These are phyloP conservation scores for Phytophthora cactorum DNA, from an alignment of 352 stramenopile species.

Conservation along the genomic window DNA sequence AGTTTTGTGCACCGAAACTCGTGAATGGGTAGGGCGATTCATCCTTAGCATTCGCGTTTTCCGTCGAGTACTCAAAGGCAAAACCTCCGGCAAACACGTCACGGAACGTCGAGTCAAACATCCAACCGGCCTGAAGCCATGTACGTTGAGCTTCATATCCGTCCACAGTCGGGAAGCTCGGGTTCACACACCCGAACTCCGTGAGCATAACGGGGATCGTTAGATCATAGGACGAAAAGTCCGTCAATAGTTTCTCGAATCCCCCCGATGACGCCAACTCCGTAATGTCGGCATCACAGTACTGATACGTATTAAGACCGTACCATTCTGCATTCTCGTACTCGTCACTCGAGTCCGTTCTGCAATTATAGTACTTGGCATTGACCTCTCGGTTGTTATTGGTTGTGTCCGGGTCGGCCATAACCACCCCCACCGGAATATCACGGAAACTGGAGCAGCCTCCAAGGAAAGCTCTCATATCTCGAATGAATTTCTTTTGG, in stretches of 20 bases:
- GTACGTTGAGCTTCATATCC: conserved; percentile 45
- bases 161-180: conserved; percentile 54
- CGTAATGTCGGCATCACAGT: conserved; percentile 63
- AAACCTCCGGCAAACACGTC: conserved; percentile 75
- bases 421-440: conserved; percentile 80
- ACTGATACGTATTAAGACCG: conserved; percentile 85
- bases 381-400: conserved; percentile 69
- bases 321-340: conserved; percentile 88
- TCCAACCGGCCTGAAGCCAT: conserved; percentile 65
- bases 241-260: conserved; percentile 61
- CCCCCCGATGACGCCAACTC: conserved; percentile 56
- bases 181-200: conserved; percentile 85
- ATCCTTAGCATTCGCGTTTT: conserved; percentile 67
- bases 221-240: conserved; percentile 69
- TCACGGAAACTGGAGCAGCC: conserved; percentile 61
- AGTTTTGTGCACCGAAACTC: conserved; percentile 69
- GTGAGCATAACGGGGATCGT: conserved; percentile 84
- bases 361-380: conserved; percentile 88
- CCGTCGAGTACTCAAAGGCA: conserved; percentile 86
- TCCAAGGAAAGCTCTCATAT: conserved; percentile 79
- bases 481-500: conserved; percentile 89
- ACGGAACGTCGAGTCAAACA: conserved; percentile 55
- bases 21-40: conserved; percentile 78
- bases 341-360: conserved; percentile 62
- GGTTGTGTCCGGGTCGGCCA: conserved; percentile 58